Evolutionary conservation across 257 asterid species (phyloP), one percentile per base, ranked within the genome.

Genomic region (Jacaranda copaia): DNA sequence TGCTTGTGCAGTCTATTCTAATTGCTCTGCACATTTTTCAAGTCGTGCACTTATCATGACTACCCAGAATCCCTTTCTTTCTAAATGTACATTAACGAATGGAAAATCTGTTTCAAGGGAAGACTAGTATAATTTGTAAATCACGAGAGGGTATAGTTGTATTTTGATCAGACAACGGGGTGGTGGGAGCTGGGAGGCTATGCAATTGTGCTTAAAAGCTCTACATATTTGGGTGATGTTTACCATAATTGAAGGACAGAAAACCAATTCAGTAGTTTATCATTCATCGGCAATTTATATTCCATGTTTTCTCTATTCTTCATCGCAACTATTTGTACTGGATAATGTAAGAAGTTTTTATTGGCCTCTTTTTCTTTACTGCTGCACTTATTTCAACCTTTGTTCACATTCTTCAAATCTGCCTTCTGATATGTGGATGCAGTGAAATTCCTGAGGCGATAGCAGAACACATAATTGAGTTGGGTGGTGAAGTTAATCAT

Each of bases 401-500:
- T 25, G 46, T 64, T 80, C 39, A 42, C 0, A 10, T 70, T 61
- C 63, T 58, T 70, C 68, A 57, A 25, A 38, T 77, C 55, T 70
- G 73, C 75, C 70, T 55, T 77, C 77, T 60, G 43, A 18, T 78
- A 18, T 79, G 66, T 66, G 67, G 75, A 78, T 77, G 83, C 83
- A 96, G 99, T 83, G 97, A 81, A 74, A 87, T 93, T 52, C 89
- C 90, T 49, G 83, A 82, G 71, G 73, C 89, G 83, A 92, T 93
- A 20, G 90, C 89, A 58, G 85, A 87, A 20, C 95, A 87, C 83
- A 88, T 96, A 39, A 64, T 77, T 53, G 88, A 83, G 68, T 78
- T 93, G 81, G 99, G 97, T 15, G 96, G 90, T n/a, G 99, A 93
- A 93, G 97, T 87, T 25, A 89, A 85, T 84, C 85, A 87, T 76